Conservation (phyloP, 495 filamentous ascomycete genomes). For the Annulohypoxylon maeteangense region DNA sequence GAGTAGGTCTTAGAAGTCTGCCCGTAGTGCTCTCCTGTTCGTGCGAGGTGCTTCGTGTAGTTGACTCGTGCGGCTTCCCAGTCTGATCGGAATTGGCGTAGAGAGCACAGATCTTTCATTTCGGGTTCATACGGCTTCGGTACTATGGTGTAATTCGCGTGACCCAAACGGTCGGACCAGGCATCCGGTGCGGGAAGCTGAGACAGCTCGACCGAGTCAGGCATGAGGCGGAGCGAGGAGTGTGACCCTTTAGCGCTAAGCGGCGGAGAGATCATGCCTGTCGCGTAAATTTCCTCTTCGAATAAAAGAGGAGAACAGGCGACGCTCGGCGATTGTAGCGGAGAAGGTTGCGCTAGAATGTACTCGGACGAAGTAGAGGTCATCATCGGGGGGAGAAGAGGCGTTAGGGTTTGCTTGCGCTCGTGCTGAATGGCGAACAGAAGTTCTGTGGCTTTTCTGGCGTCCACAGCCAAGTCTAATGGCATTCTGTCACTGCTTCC, state of each 20-base stretch:
- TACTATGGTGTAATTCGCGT: slow-evolving; percentile 90
- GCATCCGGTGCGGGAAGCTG: slow-evolving; percentile 71
- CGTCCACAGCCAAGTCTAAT: slow-evolving; percentile 64
- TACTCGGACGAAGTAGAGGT: slow-evolving; percentile 56
- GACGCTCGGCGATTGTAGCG: slow-evolving; percentile 82
- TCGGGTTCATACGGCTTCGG: slow-evolving; percentile 83
- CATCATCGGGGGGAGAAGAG: slow-evolving; percentile 82
- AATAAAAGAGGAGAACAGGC: slow-evolving; percentile 42
- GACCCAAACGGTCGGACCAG: slow-evolving; percentile 85
- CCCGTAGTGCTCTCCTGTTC: slow-evolving; percentile 88
- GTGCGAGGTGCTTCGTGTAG: slow-evolving; percentile 83
- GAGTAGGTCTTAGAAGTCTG: slow-evolving; percentile 83
- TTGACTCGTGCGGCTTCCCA: slow-evolving; percentile 85
- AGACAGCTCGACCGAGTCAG: slow-evolving; percentile 50
- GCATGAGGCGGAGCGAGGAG: slow-evolving; percentile 72
- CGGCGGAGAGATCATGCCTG: slow-evolving; percentile 73
- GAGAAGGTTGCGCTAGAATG: slow-evolving; percentile 69
- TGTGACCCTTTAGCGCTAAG: slow-evolving; percentile 82
- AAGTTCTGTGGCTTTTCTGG: slow-evolving; percentile 64
- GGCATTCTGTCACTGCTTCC: slow-evolving; percentile 65
- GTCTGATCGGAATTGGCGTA: slow-evolving; percentile 74
- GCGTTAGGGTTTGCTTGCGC: slow-evolving; percentile 75
- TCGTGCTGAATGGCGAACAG: slow-evolving; percentile 64
- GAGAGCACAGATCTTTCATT: slow-evolving; percentile 63
- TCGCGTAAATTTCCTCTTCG: slow-evolving; percentile 43